These are phyloP conservation scores for Diaporthe velutina DNA, from an alignment of 2,329 filamentous ascomycete genomes.

Conservation along the genomic window DNA sequence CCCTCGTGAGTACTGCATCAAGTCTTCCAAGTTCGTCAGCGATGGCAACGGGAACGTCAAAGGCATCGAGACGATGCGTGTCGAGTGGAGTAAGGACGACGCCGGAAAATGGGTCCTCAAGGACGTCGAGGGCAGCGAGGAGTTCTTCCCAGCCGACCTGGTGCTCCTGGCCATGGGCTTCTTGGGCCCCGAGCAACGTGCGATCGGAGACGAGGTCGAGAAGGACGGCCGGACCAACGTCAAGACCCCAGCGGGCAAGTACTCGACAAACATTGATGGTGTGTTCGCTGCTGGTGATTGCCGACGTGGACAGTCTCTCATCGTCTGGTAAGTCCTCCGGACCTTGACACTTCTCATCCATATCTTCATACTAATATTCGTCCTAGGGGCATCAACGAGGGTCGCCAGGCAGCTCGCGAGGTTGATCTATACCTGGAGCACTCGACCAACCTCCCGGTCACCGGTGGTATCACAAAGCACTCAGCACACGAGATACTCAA, in stretches of 20 bases:
- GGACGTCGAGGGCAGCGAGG: slow-evolving; percentile 91
- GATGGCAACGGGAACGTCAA: slow-evolving; percentile 90
- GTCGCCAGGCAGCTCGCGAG: slow-evolving; percentile 91
- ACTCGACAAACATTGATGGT: slow-evolving; percentile 87
- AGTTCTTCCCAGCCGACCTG: slow-evolving; percentile 96
- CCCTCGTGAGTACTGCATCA: slow-evolving; percentile 96
- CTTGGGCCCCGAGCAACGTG: slow-evolving; percentile 90
- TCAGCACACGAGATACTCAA: slow-evolving; percentile 78
- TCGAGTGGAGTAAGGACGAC: slow-evolving; percentile 94
- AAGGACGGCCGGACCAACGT: slow-evolving; percentile 95
- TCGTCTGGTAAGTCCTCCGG: slow-evolving; percentile 81
- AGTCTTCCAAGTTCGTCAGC: slow-evolving; percentile 96
- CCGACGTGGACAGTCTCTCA: slow-evolving; percentile 92
- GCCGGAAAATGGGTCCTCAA: slow-evolving; percentile 99
- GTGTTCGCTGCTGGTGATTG: slow-evolving; percentile 97
- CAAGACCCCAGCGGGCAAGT: slow-evolving; percentile 90
- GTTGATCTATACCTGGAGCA: slow-evolving; percentile 89
- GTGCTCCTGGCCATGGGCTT: slow-evolving; percentile 98
- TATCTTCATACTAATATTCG: slow-evolving; percentile 49
- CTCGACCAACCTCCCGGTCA: slow-evolving; percentile 85
- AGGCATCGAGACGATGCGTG: slow-evolving; percentile 94
- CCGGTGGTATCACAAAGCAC: slow-evolving; percentile 91
- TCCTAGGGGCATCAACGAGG: slow-evolving; percentile 92
- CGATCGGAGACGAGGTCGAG: slow-evolving; percentile 87
- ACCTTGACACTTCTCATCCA: neutral